phyloP scores from a whole-genome alignment of 306 rosid genomes.

The Lathyrus sativus region DNA sequence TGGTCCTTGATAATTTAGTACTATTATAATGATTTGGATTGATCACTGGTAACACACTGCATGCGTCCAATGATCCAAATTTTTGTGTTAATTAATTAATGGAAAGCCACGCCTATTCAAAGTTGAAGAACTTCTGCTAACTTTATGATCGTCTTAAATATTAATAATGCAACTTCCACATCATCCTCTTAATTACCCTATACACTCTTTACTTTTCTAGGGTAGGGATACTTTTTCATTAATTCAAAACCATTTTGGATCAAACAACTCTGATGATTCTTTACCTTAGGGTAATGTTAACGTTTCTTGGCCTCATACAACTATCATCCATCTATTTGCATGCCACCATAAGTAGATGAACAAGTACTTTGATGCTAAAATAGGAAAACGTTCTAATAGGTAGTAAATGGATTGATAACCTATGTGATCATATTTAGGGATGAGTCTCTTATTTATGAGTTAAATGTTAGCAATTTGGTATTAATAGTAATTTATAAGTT shows the following conservation, averaged over 20 bases:
- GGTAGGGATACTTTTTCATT: conserved; percentile 41
- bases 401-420: too few relatives aligned
- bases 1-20: conserved; percentile 47
- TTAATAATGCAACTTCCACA: conserved; percentile 39
- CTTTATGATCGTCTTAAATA: conserved; percentile 41
- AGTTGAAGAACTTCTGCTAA: conserved; percentile 31
- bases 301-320: not conserved
- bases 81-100: conserved; percentile 47
- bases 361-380: too few relatives aligned
- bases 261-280: not conserved
- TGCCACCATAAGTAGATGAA: not conserved
- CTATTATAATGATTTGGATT: conserved; percentile 55
- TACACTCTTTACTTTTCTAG: conserved; percentile 41
- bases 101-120: conserved; percentile 31
- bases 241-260: conserved; percentile 17
- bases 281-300: not conserved
- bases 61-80: conserved; percentile 53
- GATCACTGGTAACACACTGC: conserved; percentile 53
- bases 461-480: too few relatives aligned
- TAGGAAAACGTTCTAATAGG: too few relatives aligned
- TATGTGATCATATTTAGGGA: too few relatives aligned
- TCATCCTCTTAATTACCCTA: conserved; percentile 47
- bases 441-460: too few relatives aligned
- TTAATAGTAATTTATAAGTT: too few relatives aligned
- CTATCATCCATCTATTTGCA: not conserved